Percentiles rank a stretch among this genome's conserved stretches.
phyloP scores from a whole-genome alignment of 2,329 filamentous ascomycete species.

The Pseudogymnoascus sp. region DNA sequence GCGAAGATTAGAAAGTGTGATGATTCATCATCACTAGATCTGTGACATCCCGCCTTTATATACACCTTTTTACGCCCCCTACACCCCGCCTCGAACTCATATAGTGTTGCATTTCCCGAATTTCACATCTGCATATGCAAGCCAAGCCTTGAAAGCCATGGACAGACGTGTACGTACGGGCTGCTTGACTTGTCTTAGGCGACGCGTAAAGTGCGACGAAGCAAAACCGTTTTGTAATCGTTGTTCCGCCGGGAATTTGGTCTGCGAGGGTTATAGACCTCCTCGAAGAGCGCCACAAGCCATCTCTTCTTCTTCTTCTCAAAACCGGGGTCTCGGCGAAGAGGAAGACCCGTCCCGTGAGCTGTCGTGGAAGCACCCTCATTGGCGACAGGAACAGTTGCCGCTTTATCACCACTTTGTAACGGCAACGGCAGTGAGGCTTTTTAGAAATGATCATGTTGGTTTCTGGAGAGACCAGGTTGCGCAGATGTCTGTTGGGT shows the following conservation, averaged over 20 bases:
- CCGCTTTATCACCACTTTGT: constrained; percentile 22
- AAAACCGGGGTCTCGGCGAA: neutral
- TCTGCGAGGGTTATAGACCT: constrained; percentile 11
- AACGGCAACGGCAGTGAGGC: constrained; percentile 15
- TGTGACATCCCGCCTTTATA: neutral
- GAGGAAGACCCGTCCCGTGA: neutral
- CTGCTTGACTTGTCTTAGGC: constrained; percentile 17
- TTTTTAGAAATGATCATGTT: constrained; percentile 18
- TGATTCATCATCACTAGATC: neutral
- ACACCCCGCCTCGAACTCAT: neutral
- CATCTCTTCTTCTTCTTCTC: neutral
- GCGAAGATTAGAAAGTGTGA: neutral
- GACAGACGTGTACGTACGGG: constrained; percentile 16
- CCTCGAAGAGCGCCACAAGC: neutral
- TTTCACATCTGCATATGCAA: neutral
- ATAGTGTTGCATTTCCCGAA: neutral
- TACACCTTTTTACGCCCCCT: neutral
- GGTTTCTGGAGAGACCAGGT: constrained; percentile 20
- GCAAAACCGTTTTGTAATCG: constrained; percentile 16
- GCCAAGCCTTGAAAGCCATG: neutral
- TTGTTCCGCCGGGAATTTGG: constrained; percentile 13
- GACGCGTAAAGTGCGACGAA: constrained; percentile 21
- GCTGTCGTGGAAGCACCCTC: neutral
- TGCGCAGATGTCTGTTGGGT: constrained; percentile 17
- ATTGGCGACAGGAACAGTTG: constrained; percentile 18